Evolutionary conservation across 2,329 filamentous ascomycete species (phyloP), one percentile per base, ranked within the genome.

Genomic region (Tolypocladium tundrense): DNA sequence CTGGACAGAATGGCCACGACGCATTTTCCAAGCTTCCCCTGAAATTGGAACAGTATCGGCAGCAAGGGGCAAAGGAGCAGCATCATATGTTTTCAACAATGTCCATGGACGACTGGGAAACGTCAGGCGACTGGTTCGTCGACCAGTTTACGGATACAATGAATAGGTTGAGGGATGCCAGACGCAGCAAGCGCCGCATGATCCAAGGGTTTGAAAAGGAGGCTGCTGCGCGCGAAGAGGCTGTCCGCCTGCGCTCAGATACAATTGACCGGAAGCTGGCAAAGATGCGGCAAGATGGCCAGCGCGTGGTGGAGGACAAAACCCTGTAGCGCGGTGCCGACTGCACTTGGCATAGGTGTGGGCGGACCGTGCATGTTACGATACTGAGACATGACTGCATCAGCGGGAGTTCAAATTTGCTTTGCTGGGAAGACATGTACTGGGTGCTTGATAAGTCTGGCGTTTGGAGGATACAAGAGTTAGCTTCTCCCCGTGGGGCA

Each of bases 81-180:
- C 72, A 70, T 39, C 67, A 74, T 1, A 78, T 85, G 57, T 84
- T 85, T 64, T 74, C 73, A 3, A 74, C 74, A 56, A 79, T 85
- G 75, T 69, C 77, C 1, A 72, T 84, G 16, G 70, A 75, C 19
- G 82, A 85, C 56, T 85, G 82, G 82, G 82, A 85, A 62, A 72
- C 76, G 16, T 77, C 81, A 1, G 82, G 82, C 6, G 81, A 84
- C 61, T 85, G 82, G 82, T 83, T 85, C 58, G 70, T 83, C 27
- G 75, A 77, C 50, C 78, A 77, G 60, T 85, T 85, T 60, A 70
- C 75, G 9, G 71, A 72, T 3, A 69, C 85, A 48, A 75, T 83
- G 67, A 69, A 74, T 60, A 72, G 70, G 56, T 67, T 85, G 60
- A 76, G 75, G 59, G 72, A 77, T 55, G 74, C 78, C 24, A 75